A percentile compares a stretch with the other conserved stretches of the same genome.
Conservation (phyloP, 1,284 basidiomycete genomes). For the Phenoliferia sp. region DNA sequence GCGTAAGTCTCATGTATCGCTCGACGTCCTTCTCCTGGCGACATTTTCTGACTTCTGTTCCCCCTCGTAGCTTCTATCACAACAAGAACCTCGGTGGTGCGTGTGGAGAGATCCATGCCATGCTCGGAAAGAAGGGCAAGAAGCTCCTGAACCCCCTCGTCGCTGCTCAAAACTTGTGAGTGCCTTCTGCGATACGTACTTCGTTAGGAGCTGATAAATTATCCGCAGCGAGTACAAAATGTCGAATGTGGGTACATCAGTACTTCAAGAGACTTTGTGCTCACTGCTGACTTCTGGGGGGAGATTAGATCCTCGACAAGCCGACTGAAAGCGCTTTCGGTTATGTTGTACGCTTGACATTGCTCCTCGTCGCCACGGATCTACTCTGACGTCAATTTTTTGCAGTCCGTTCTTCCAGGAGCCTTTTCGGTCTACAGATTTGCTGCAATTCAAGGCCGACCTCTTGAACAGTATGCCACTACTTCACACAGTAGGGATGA, state of each 20-base stretch:
- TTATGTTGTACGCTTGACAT: slow-evolving; percentile 49
- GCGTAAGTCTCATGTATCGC: background rate
- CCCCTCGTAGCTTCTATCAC: slow-evolving; percentile 59
- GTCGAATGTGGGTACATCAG: no score
- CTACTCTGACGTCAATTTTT: background rate
- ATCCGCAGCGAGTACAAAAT: background rate
- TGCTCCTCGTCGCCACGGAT: background rate
- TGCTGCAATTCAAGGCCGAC: slow-evolving; percentile 83
- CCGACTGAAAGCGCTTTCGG: slow-evolving; percentile 93
- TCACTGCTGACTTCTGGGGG: no score
- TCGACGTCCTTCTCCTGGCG: no score
- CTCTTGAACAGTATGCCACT: slow-evolving; percentile 93
- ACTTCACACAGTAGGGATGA: background rate
- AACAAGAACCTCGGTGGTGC: slow-evolving; percentile 85
- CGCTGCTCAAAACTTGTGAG: slow-evolving; percentile 95
- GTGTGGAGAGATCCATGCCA: slow-evolving; percentile 68
- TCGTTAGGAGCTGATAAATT: background rate
- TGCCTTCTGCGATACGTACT: slow-evolving; percentile 72
- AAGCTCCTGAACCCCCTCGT: slow-evolving; percentile 91
- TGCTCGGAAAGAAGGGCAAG: slow-evolving; percentile 78
- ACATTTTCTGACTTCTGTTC: background rate
- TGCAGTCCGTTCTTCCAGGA: slow-evolving; percentile 77
- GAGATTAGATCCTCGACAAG: slow-evolving; percentile 85
- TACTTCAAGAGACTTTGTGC: no score
- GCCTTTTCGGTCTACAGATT: slow-evolving; percentile 94